These are phyloP conservation scores for Hymenoscyphus albidus DNA, from an alignment of 2,329 filamentous ascomycete genomes.

Conservation along the genomic window DNA sequence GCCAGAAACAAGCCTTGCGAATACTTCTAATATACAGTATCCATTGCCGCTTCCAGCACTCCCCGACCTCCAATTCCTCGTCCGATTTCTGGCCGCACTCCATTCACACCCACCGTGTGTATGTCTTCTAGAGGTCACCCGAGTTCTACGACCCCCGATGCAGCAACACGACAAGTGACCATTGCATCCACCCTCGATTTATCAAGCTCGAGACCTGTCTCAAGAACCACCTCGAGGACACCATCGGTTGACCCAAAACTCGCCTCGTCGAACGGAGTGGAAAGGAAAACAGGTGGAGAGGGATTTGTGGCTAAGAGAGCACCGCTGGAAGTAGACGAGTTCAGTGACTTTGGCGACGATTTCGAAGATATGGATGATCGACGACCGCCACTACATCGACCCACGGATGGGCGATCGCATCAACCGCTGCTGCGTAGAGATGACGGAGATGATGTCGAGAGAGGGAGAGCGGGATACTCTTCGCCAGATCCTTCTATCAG, in stretches of 20 bases:
- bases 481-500: conserved; percentile 22
- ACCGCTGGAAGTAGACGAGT: conserved; percentile 20
- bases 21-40: background rate
- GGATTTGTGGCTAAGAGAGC: conserved; percentile 6
- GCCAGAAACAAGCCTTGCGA: background rate
- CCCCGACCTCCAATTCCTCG: background rate
- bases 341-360: conserved; percentile 27
- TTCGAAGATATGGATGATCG: conserved; percentile 36
- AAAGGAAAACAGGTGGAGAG: conserved; percentile 18
- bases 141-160: conserved; percentile 15
- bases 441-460: conserved; percentile 26
- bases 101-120: conserved; percentile 15
- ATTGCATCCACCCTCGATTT: conserved; percentile 19
- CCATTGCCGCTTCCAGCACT: background rate
- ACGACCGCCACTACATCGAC: conserved; percentile 38
- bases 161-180: conserved; percentile 15
- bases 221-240: conserved; percentile 24
- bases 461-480: conserved; percentile 33
- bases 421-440: conserved; percentile 36
- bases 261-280: conserved; percentile 14
- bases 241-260: conserved; percentile 18
- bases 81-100: background rate
- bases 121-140: conserved; percentile 33
- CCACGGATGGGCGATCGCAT: conserved; percentile 38
- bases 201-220: conserved; percentile 18